Evolutionary conservation across 1,284 basidiomycete species (phyloP), one percentile per base, ranked within the genome.

Genomic region (Lentinus polychrous): DNA sequence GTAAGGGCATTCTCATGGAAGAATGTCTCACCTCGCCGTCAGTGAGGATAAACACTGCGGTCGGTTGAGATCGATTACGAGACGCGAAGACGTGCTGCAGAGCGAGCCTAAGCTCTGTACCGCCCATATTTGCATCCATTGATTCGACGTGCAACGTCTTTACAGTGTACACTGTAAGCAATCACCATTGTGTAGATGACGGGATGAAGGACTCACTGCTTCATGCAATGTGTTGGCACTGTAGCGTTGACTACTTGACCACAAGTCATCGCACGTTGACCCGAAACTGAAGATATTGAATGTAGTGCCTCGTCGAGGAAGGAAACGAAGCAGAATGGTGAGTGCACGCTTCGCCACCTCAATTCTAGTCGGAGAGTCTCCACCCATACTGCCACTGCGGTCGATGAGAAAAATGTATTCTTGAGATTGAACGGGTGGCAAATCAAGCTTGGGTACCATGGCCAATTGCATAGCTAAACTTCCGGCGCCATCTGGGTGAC

Each of bases 211-310:
- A 52, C 72, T 55, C 52, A 78, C 77, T 24, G 76, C 75, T 22
- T 59, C 37, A 0, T 46, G 39, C 49, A 79, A 49, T 6, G 59
- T 63, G 0, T 6, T 15, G 47, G 64, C 59, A 47, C 61, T 50
- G 43, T 75, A 76, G 0, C 20, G 10, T 8, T 49, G 50, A 46
- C 75, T 73, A 1, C 36, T 33, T 0, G 17, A 33, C 72, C 74
- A 78, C n/a, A 76, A 49, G 15, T 54, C 39, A n/a, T 52, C 52
- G 5, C 60, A 62, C 0, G 20, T 0, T 10, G 1, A 47, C 0
- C 73, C 74, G 56, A 82, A 81, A 49, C 73, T 73, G 47, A 75
- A 68, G 15, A 81, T 66, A 43, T 82, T 81, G 61, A 77, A 72
- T 1, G 46, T 52, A 0, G 73, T 68, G 3, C 62, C 61, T 0